A percentile compares a stretch with the other conserved stretches of the same genome.
Conservation (phyloP, 768 basidiomycete genomes). For the Cytidiella melzeri region DNA sequence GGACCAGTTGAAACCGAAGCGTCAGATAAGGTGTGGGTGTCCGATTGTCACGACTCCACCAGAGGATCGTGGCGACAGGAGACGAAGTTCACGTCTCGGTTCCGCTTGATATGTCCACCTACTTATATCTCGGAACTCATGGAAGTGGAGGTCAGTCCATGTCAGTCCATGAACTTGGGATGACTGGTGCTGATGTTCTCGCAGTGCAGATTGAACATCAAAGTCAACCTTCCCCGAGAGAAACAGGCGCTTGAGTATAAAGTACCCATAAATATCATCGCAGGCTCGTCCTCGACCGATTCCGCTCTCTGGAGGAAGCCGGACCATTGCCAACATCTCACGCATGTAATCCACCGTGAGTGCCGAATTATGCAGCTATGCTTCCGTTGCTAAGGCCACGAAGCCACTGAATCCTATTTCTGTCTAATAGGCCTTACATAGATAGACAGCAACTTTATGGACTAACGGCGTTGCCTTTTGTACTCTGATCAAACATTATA, state of each 20-base stretch:
- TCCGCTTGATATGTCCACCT: constrained; percentile 12
- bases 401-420: no score
- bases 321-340: no score
- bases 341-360: no score
- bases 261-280: background rate
- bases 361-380: no score
- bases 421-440: no score
- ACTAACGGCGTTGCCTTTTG: no score
- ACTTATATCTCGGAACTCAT: constrained; percentile 13
- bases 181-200: background rate
- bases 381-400: no score
- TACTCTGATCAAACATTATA: no score
- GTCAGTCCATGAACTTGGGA: background rate
- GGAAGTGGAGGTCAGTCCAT: constrained; percentile 10
- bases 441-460: no score
- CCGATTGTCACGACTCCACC: constrained; percentile 7
- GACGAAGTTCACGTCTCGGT: constrained; percentile 12
- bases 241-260: background rate
- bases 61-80: constrained; percentile 16
- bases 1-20: constrained; percentile 13
- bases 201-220: background rate
- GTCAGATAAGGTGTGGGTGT: constrained; percentile 12
- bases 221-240: background rate
- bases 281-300: no score
- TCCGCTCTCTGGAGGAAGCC: no score